Percentiles rank a stretch among this genome's conserved stretches.
phyloP scores from a whole-genome alignment of 345 rosid species.

The Salix udensis region DNA sequence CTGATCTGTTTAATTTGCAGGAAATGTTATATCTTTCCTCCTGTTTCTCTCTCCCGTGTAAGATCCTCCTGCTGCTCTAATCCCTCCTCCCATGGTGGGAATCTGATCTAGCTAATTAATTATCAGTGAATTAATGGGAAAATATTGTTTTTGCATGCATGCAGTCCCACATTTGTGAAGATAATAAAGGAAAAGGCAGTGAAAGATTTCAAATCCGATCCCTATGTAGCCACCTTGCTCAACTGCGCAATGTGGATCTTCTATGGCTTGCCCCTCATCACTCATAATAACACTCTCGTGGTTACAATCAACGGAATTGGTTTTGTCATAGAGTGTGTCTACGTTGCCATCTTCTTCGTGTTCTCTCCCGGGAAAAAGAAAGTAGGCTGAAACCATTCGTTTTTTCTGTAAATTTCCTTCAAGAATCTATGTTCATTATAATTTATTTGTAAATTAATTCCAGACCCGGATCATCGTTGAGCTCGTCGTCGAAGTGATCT shows the following conservation, averaged over 20 bases:
- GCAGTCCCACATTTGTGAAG: conserved; percentile 58
- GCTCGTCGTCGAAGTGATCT: conserved; percentile 38
- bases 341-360: conserved; percentile 46
- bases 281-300: conserved; percentile 53
- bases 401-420: no score
- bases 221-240: conserved; percentile 63
- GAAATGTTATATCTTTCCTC: not conserved
- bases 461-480: conserved; percentile 34
- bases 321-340: conserved; percentile 48
- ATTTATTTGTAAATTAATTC: not conserved
- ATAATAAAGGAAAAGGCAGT: conserved; percentile 52
- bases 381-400: conserved; percentile 22
- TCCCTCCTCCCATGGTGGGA: not conserved
- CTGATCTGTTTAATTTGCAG: not conserved
- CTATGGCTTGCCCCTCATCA: conserved; percentile 66
- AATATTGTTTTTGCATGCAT: conserved; percentile 29
- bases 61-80: not conserved
- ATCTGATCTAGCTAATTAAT: not conserved
- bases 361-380: conserved; percentile 33
- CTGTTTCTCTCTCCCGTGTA: not conserved
- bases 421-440: not conserved
- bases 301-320: conserved; percentile 62
- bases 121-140: no score
- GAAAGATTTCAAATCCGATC: conserved; percentile 61
- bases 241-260: conserved; percentile 71